These are phyloP conservation scores for Plantago major DNA, from an alignment of 257 asterid species.

Conservation along the genomic window DNA sequence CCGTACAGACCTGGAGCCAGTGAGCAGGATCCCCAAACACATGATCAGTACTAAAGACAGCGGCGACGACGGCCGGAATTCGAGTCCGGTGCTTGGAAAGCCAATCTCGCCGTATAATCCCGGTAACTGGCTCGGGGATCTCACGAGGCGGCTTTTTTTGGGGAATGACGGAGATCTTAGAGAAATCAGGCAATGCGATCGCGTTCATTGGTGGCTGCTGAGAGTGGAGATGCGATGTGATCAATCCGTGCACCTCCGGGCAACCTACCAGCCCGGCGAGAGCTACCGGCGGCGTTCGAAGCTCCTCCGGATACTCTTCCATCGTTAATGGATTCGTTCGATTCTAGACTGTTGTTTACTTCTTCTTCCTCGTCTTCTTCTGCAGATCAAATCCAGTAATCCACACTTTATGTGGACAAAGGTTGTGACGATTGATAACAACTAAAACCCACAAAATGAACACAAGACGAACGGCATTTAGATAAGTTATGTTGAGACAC, in stretches of 20 bases:
- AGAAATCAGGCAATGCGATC: slow-evolving; percentile 92
- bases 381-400: no score
- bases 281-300: slow-evolving; percentile 90
- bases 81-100: slow-evolving; percentile 87
- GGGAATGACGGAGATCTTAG: slow-evolving; percentile 72
- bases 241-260: slow-evolving; percentile 65
- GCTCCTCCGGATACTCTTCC: slow-evolving; percentile 94
- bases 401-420: no score
- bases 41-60: slow-evolving; percentile 59
- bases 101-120: slow-evolving; percentile 80
- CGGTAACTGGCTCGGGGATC: slow-evolving; percentile 36
- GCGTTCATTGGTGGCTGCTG: slow-evolving; percentile 84
- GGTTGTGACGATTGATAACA: no score
- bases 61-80: slow-evolving; percentile 85
- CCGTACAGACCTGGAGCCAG: slow-evolving; percentile 95
- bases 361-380: no score
- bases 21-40: slow-evolving; percentile 90
- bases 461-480: no score
- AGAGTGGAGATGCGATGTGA: slow-evolving; percentile 79
- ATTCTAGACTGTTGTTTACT: no score
- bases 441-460: no score
- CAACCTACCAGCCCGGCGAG: slow-evolving; percentile 70
- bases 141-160: slow-evolving; percentile 46
- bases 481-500: no score
- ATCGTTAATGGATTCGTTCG: slow-evolving; percentile 16